These are phyloP conservation scores for Sporobolomyces roseus DNA, from an alignment of 768 basidiomycete species.

Conservation along the genomic window DNA sequence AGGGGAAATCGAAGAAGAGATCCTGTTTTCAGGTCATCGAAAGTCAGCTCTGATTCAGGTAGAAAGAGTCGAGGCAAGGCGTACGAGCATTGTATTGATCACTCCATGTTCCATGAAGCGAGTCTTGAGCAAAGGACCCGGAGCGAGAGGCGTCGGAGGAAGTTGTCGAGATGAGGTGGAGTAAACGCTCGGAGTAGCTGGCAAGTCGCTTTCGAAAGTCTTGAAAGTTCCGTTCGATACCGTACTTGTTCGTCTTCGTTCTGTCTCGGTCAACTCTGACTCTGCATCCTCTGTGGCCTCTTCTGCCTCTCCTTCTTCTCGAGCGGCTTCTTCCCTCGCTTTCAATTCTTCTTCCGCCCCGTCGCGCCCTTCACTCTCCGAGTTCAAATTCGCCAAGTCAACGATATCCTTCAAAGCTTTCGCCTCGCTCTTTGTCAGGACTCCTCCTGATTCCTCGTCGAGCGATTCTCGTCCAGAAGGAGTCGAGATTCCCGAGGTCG, in stretches of 20 bases:
- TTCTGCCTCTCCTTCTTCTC: background rate
- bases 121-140: slow-evolving; percentile 75
- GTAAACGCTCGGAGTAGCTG: slow-evolving; percentile 25
- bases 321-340: background rate
- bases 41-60: too few relatives aligned
- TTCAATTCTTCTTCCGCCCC: slow-evolving; percentile 8
- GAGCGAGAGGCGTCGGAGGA: slow-evolving; percentile 38
- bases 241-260: slow-evolving; percentile 41
- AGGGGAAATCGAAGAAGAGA: slow-evolving; percentile 90
- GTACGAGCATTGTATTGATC: slow-evolving; percentile 69
- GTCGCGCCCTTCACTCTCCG: background rate
- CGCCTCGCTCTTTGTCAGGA: slow-evolving; percentile 29
- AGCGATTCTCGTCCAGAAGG: slow-evolving; percentile 27
- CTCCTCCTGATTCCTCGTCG: slow-evolving; percentile 34
- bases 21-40: slow-evolving; percentile 56
- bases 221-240: slow-evolving; percentile 13
- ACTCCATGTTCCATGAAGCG: slow-evolving; percentile 71
- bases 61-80: slow-evolving; percentile 41
- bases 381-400: slow-evolving; percentile 25
- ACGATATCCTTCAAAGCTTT: slow-evolving; percentile 31
- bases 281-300: background rate
- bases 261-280: slow-evolving; percentile 13
- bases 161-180: slow-evolving; percentile 27
- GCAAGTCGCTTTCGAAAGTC: slow-evolving; percentile 20
- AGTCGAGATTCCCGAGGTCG: slow-evolving; percentile 24